Evolutionary conservation across 2,329 filamentous ascomycete genomes (phyloP), one percentile per base, ranked within the genome.

Genomic region (Aaosphaeria arxii): DNA sequence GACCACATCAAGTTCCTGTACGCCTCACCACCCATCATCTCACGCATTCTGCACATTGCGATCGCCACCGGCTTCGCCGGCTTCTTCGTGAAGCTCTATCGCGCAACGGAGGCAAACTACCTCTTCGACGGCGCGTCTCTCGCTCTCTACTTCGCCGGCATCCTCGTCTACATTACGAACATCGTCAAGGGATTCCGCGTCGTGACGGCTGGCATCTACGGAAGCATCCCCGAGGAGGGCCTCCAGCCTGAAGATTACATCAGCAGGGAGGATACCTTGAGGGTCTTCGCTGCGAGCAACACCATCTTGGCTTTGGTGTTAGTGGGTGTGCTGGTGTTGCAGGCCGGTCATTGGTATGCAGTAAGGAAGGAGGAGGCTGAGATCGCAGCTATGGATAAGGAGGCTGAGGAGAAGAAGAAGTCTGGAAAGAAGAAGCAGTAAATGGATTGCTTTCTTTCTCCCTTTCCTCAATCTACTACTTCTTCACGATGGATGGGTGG

Each of bases 331-430:
- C 70, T 99, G 56, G 89, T 96, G 32, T 74, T 99, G 64, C 94
- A 99, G 82, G 90, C 90, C 17, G 94, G 94, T 7, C 90, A 97
- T 80, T 97, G 92, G 94, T 99, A 99, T 75, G 94, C 94, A 29
- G 91, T 97, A 80, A 82, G 89, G 67, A 95, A 95, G 75, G 91
- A 97, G 72, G 80, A 80, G 63, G 87, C 91, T 68, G 91, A 96
- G 71, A 78, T 81, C 47, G 83, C 82, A 64, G 81, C 83, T 66
- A 78, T 86, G 54, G 81, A 85, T 57, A 73, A 77, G 70, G 77
- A 74, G 54, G 67, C 73, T 47, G 71, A 72, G 51, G 76, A 74
- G 63, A 78, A 78, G 71, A 73, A 71, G 61, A 69, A 69, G 49
- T 61, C 57, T 33, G 62, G 62, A 0, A 67, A 67, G 57, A 69